Percentiles rank a stretch among this genome's conserved stretches.
phyloP scores from a whole-genome alignment of 2,329 filamentous ascomycete species.

The Keithomyces neogunnii region DNA sequence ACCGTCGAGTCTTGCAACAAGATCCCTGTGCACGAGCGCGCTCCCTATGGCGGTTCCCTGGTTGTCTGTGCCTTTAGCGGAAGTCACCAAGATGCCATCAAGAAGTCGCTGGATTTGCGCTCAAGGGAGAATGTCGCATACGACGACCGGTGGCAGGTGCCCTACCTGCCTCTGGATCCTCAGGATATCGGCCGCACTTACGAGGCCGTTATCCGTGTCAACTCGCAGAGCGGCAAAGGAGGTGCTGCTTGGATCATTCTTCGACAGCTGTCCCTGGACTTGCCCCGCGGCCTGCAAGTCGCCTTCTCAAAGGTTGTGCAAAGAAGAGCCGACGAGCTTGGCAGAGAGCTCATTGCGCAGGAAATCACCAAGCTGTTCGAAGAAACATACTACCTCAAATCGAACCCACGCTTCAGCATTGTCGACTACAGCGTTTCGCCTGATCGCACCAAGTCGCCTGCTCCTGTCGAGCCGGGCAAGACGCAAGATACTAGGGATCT shows the following conservation, averaged over 20 bases:
- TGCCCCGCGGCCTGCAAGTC: slow-evolving; percentile 85
- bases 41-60: slow-evolving; percentile 83
- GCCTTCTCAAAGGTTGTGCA: slow-evolving; percentile 88
- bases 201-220: slow-evolving; percentile 95
- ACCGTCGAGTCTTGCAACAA: slow-evolving; percentile 89
- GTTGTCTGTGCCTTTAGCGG: slow-evolving; percentile 91
- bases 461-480: slow-evolving; percentile 58
- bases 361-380: slow-evolving; percentile 90
- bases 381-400: slow-evolving; percentile 73
- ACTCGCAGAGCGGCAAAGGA: slow-evolving; percentile 92
- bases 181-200: slow-evolving; percentile 94
- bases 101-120: slow-evolving; percentile 75
- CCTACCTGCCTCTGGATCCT: slow-evolving; percentile 88
- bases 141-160: slow-evolving; percentile 72
- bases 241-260: slow-evolving; percentile 92
- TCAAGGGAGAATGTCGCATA: slow-evolving; percentile 48
- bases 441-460: slow-evolving; percentile 71
- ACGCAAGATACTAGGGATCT: slow-evolving; percentile 71
- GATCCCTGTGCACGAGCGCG: slow-evolving; percentile 83
- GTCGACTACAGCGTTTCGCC: slow-evolving; percentile 87
- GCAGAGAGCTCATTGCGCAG: slow-evolving; percentile 71
- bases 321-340: slow-evolving; percentile 66
- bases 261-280: slow-evolving; percentile 79
- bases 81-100: slow-evolving; percentile 91
- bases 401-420: slow-evolving; percentile 76